phyloP scores from a whole-genome alignment of 176 grass and related monocot species.

The Zizania latifolia region DNA sequence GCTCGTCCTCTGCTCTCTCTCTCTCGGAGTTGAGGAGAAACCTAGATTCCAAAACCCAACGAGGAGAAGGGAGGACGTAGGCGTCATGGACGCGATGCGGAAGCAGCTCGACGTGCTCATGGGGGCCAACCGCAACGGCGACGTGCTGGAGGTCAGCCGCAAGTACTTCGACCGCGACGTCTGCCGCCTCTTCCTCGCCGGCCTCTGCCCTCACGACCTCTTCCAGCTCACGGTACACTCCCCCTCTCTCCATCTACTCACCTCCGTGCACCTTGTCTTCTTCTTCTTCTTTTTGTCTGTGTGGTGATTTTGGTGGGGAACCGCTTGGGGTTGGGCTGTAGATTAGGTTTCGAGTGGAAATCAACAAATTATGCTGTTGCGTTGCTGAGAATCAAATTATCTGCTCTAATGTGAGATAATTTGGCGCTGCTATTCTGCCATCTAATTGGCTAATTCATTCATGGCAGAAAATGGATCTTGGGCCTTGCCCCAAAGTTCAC shows the following conservation, averaged over 20 bases:
- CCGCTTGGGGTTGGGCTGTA: neutral
- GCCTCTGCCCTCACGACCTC: constrained; percentile 94
- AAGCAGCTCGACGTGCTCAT: constrained; percentile 98
- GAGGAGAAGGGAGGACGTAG: neutral
- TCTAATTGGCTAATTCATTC: neutral
- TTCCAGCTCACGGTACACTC: constrained; percentile 82
- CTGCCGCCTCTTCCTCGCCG: constrained; percentile 84
- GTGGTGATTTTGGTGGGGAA: neutral
- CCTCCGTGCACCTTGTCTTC: neutral
- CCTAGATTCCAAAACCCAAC: too few relatives aligned
- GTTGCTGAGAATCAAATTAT: neutral
- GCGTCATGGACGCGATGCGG: constrained; percentile 71
- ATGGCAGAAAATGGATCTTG: constrained; percentile 97
- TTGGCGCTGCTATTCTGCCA: neutral
- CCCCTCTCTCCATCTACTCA: neutral
- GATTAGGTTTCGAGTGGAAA: constrained; percentile 10
- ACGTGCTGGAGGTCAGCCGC: constrained; percentile 80
- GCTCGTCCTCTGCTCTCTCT: too few relatives aligned
- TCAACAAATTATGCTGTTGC: neutral
- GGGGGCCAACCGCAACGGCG: constrained; percentile 95
- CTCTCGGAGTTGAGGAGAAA: too few relatives aligned
- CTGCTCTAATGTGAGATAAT: neutral
- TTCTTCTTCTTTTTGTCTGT: neutral
- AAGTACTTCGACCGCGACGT: constrained; percentile 97
- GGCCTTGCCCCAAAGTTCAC: constrained; percentile 82